phyloP scores from a whole-genome alignment of 768 basidiomycete species.

The Strobilomyces confusus region DNA sequence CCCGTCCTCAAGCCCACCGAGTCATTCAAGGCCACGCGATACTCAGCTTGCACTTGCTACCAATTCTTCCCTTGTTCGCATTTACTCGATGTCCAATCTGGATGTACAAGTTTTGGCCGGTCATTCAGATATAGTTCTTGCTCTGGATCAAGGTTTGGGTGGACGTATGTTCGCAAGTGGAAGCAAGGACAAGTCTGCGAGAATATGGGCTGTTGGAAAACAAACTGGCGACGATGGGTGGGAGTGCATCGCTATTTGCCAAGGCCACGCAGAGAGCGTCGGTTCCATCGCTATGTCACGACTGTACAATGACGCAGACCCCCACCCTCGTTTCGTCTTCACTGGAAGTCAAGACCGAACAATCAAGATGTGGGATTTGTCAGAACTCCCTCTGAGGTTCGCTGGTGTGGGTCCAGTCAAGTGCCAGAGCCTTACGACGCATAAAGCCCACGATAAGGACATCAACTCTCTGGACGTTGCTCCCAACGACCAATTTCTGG shows the following conservation, averaged over 20 bases:
- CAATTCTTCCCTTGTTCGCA: slow-evolving; percentile 90
- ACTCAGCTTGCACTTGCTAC: slow-evolving; percentile 91
- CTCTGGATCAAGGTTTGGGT: slow-evolving; percentile 64
- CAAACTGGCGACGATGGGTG: slow-evolving; percentile 26
- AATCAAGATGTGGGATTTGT: slow-evolving; percentile 98
- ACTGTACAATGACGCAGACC: slow-evolving; percentile 16
- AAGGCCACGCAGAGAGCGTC: slow-evolving; percentile 92
- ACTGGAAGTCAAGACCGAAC: slow-evolving; percentile 97
- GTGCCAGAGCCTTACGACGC: slow-evolving; percentile 77
- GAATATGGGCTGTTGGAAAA: slow-evolving; percentile 64
- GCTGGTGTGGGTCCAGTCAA: slow-evolving; percentile 34
- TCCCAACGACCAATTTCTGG: slow-evolving; percentile 83
- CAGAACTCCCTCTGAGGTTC: slow-evolving; percentile 38
- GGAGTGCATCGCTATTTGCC: slow-evolving; percentile 79
- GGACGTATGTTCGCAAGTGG: slow-evolving; percentile 82
- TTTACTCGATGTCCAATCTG: slow-evolving; percentile 73
- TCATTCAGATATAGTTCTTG: slow-evolving; percentile 89
- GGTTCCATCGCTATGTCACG: slow-evolving; percentile 87
- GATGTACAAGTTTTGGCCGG: slow-evolving; percentile 86
- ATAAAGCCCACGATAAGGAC: slow-evolving; percentile 96
- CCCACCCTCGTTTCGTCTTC: slow-evolving; percentile 66
- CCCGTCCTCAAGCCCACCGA: slow-evolving; percentile 17
- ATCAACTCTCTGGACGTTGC: slow-evolving; percentile 95
- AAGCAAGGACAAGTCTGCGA: slow-evolving; percentile 86
- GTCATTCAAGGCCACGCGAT: slow-evolving; percentile 38